Evolutionary conservation across 208 protist species (phyloP).

Genomic region (Trypanosoma platydactyli): DNA sequence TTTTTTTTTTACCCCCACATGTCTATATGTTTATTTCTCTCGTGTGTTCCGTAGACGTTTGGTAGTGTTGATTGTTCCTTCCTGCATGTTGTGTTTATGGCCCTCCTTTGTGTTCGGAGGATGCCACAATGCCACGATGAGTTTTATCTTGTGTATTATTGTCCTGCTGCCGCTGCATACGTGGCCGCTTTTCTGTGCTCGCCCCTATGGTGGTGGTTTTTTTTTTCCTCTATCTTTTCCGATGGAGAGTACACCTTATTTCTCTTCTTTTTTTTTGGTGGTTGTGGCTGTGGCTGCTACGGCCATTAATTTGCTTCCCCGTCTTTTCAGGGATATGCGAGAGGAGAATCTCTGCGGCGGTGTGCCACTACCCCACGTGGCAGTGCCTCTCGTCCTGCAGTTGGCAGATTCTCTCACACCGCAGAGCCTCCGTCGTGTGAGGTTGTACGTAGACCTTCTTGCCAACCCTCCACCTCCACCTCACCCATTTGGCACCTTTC

Average conservation of each 20-base stretch:
- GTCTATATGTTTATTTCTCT: neutral
- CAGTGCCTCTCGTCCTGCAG: constrained; percentile 10
- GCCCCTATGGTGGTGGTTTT: neutral
- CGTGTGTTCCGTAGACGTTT: neutral
- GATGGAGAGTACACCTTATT: neutral
- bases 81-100: neutral
- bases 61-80: neutral
- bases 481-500: constrained; percentile 27
- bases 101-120: no score
- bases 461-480: constrained; percentile 24
- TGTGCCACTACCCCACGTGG: neutral
- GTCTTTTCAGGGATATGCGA: constrained; percentile 14
- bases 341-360: neutral
- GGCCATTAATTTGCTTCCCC: neutral
- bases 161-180: no score
- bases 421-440: constrained; percentile 38
- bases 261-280: constrained; percentile 20
- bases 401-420: constrained; percentile 38
- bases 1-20: no score
- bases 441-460: constrained; percentile 41
- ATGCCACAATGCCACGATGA: neutral
- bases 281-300: neutral
- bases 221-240: constrained; percentile 17
- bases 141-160: neutral
- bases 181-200: neutral